Conservation (phyloP, 345 rosid species). For the Tarenaya hassleriana region DNA sequence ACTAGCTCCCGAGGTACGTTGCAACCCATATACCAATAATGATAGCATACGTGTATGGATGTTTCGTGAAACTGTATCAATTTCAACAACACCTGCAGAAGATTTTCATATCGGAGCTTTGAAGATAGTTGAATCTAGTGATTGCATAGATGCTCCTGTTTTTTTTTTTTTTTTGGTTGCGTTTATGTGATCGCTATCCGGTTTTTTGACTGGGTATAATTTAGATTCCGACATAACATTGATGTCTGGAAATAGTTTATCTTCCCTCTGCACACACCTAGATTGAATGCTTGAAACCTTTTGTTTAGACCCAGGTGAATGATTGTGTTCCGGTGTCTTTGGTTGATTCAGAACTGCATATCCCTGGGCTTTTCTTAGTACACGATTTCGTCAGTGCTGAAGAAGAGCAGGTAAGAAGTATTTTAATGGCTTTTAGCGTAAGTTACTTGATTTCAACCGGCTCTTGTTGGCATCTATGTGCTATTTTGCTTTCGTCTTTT, state of each 20-base stretch:
- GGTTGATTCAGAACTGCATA: slow-evolving; percentile 55
- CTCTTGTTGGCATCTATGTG: neutral
- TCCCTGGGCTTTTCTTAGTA: slow-evolving; percentile 68
- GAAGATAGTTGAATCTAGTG: too few species aligned
- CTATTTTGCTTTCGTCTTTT: slow-evolving; percentile 8
- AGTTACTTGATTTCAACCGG: slow-evolving; percentile 9
- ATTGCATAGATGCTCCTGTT: too few species aligned
- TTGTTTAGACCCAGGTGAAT: slow-evolving; percentile 30
- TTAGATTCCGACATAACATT: slow-evolving; percentile 6
- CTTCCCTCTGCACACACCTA: neutral
- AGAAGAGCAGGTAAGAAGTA: slow-evolving; percentile 60
- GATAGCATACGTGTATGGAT: too few species aligned
- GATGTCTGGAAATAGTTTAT: slow-evolving; percentile 3
- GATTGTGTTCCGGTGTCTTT: slow-evolving; percentile 45
- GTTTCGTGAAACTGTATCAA: too few species aligned
- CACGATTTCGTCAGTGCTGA: slow-evolving; percentile 52
- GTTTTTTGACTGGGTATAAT: neutral
- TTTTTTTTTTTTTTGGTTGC: too few species aligned
- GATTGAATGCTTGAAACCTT: neutral
- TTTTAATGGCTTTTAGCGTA: neutral
- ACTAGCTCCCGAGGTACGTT: slow-evolving; percentile 38
- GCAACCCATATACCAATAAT: neutral
- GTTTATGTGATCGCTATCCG: too few species aligned
- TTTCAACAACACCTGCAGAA: too few species aligned
- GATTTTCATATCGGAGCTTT: too few species aligned